Conservation (phyloP, 2,329 filamentous ascomycete species). For the Colletotrichum gloeosporioides region DNA sequence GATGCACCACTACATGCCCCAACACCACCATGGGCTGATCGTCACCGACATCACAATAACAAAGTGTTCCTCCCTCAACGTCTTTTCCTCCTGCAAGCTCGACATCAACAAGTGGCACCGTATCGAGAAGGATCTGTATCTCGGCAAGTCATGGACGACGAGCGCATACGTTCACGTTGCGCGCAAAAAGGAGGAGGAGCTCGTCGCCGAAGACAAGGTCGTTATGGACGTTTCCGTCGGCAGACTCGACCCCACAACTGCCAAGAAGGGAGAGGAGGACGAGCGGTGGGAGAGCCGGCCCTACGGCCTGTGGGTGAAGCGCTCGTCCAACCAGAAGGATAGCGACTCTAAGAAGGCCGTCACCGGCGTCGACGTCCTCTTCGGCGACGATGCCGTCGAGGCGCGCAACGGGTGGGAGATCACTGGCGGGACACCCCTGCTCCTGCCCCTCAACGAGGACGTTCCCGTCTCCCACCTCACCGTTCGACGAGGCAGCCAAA, state of each 20-base stretch:
- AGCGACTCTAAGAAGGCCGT: conserved; percentile 78
- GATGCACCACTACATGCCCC: conserved; percentile 86
- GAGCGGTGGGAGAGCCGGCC: conserved; percentile 80
- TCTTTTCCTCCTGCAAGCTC: conserved; percentile 77
- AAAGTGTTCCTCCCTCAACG: conserved; percentile 76
- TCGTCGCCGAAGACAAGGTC: conserved; percentile 75
- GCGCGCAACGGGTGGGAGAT: conserved; percentile 86
- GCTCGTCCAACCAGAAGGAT: conserved; percentile 73
- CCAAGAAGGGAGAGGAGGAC: conserved; percentile 57
- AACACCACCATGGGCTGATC: conserved; percentile 82
- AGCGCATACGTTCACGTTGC: conserved; percentile 83
- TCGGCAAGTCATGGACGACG: conserved; percentile 74
- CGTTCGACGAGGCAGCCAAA: conserved; percentile 73
- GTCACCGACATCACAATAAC: conserved; percentile 85
- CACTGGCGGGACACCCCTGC: conserved; percentile 70
- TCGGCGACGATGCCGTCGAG: conserved; percentile 90
- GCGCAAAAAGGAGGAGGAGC: conserved; percentile 85
- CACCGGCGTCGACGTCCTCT: conserved; percentile 85
- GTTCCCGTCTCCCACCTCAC: conserved; percentile 77
- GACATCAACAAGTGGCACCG: conserved; percentile 78
- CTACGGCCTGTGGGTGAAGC: conserved; percentile 82
- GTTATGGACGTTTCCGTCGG: conserved; percentile 81
- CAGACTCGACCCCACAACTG: conserved; percentile 69
- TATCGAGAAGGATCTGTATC: conserved; percentile 82
- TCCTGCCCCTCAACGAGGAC: conserved; percentile 69